Evolutionary conservation across 2,329 filamentous ascomycete genomes (phyloP), one percentile per base, ranked within the genome.

Genomic region (Ophiostoma ulmi): DNA sequence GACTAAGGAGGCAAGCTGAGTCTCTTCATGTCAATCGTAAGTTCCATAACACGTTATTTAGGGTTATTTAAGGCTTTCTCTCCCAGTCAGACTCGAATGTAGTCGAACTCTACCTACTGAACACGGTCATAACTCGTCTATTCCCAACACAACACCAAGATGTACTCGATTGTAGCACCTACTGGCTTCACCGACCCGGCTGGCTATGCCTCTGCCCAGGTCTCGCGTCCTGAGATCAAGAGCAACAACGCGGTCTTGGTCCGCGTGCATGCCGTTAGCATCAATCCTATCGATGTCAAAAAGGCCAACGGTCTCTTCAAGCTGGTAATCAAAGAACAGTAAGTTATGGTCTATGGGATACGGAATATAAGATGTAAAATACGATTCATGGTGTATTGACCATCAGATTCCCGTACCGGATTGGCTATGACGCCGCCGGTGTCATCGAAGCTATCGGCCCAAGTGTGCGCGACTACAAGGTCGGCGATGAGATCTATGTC

Each of bases 161-260:
- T 71, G 65, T 41, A 52, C 5, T 39, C 58, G 11, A 52, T 71
- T 31, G 55, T 64, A n/a, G 66, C 70, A n/a, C 70, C 52, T 38
- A 64, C 61, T 13, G 20, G n/a, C 7, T 68, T 31, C 20, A 71
- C 67, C 5, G 26, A 68, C 13, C 69, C 69, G 22, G 20, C 44
- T 13, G 64, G 48, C 14, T 70, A 70, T 36, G 31, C 36, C n/a
- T 38, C 48, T 10, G 35, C 69, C 41, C 48, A 65, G 44, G 52
- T 71, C 14, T 31, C 66, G 22, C 26, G 31, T 7, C 70, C 70
- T 1, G 55, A 22, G 5, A 82, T 86, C 67, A 77, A 76, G 2
- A 74, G 77, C 7, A 79, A 82, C 1, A 77, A 81, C 38, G 78
- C 86, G 4, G 76, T 87, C 1, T 75, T 86, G 1, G 72, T 84